Evolutionary conservation across 306 rosid genomes (phyloP), one percentile per base, ranked within the genome.

Genomic region (Casuarina equisetifolia): DNA sequence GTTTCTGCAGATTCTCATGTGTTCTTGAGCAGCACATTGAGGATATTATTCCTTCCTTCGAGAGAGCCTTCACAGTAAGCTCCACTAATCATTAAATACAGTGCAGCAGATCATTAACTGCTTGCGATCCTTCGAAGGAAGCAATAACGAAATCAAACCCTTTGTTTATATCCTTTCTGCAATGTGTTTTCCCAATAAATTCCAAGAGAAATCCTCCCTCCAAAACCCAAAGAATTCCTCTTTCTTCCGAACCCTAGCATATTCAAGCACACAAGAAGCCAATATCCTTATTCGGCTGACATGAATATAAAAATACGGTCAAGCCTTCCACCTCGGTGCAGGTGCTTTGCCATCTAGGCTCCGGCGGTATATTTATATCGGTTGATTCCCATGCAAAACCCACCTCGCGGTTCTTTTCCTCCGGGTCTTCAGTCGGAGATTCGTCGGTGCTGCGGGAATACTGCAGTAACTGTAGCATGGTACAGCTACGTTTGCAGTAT

Each of bases 1-100:
- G 77, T 77, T 79, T 80, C 76, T 57, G 84, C 85, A 84, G 90
- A 85, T 86, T 80, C 88, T 73, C 78, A 79, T 77, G 86, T 79
- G 67, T 84, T 57, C 84, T 83, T 79, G 84, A 70, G 84, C 90
- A 74, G 80, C 77, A 75, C 80, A 84, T 74, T 45, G 81, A 38
- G 19, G 44, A 58, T 42, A 44, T 35, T 74, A 69, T 79, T 61
- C 75, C 55, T 64, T 70, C 67, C 1, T 61, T n/a, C 69, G 39
- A 69, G 39, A 69, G 74, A 9, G 39, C 57, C 59, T 48, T 70
- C 39, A 48, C 53, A 13, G 20, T 9, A 25, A 76, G 78, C 73
- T 74, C 70, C 9, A 68, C 52, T 17, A 66, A 42, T 67, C 6
- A 69, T 79, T 43, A n/a, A 66, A 57, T 69, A 43, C 84, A 9